Base-by-base conservation (phyloP, 352 stramenopile genomes). In the Pythium plurisporium region DNA sequence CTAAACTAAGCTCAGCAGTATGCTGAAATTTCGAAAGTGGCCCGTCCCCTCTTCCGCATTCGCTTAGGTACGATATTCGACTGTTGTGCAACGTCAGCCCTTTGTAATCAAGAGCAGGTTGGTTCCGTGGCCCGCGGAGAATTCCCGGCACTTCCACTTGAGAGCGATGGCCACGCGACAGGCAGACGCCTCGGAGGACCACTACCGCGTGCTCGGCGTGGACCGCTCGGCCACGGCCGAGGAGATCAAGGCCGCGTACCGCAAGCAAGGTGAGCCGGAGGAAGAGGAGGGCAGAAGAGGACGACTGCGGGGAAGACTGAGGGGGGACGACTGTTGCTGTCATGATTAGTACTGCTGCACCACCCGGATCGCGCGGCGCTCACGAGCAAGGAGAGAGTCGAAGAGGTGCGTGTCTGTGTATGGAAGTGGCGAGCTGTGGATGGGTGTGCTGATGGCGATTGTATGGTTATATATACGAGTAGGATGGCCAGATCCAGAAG, bases 231-330 rank as follows among this genome's bases (percentile, higher is more conserved):
- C 81, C 20, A 74, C 73, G 12, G 73, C 74, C 5, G 74, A 89
- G 15, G 75, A 91, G 26, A 89, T 91, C 69, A 91, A 91, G 64
- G 55, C 65, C 41, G 81, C 81, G 4, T 91, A 88, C 63, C 77
- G 81, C 68, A 87, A 85, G 59, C 72, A 87, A 44, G 81, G 80
- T 89, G 40, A n/a, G 34, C 26, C n/a, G n/a, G n/a, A n/a, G n/a
- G n/a, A n/a, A n/a, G n/a, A n/a, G n/a, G n/a, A n/a, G n/a, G n/a
- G n/a, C n/a, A n/a, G n/a, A n/a, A n/a, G n/a, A n/a, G n/a, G n/a
- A n/a, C n/a, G n/a, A n/a, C n/a, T n/a, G n/a, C n/a, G n/a, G n/a
- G n/a, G n/a, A n/a, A n/a, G n/a, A n/a, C n/a, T n/a, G n/a, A n/a
- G n/a, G n/a, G n/a, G n/a, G n/a, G n/a, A n/a, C n/a, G n/a, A n/a